A percentile compares a stretch with the other conserved stretches of the same genome.
Conservation (phyloP, 129 eudicot genomes). For the Apium graveolens region DNA sequence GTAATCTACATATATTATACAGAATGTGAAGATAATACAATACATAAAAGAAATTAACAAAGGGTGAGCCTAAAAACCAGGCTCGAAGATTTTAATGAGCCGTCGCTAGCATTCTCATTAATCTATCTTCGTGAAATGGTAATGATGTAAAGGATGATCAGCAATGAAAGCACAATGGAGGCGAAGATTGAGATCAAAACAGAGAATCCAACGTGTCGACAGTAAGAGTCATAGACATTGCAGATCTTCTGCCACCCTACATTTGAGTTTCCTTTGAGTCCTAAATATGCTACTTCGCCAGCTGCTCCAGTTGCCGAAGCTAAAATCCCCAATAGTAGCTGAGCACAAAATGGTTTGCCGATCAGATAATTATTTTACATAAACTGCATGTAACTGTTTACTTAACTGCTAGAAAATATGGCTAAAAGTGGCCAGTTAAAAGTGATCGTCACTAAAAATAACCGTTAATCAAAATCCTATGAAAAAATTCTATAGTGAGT, state of each 20-base stretch:
- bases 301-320: slow-evolving; percentile 23
- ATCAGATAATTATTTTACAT: neutral
- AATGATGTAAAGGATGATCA: slow-evolving; percentile 11
- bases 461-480: too few relatives aligned
- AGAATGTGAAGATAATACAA: neutral
- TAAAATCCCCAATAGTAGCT: slow-evolving; percentile 15
- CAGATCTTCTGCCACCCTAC: slow-evolving; percentile 13
- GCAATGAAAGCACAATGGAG: slow-evolving; percentile 11
- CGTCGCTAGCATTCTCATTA: neutral
- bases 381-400: neutral
- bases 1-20: neutral
- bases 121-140: neutral
- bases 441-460: too few relatives aligned
- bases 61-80: neutral
- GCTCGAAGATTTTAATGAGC: neutral
- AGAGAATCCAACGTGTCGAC: slow-evolving; percentile 13
- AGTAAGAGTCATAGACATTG: slow-evolving; percentile 5
- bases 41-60: neutral
- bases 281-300: slow-evolving; percentile 16
- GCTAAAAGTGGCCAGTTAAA: too few relatives aligned
- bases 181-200: slow-evolving; percentile 11
- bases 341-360: neutral
- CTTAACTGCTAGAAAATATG: too few relatives aligned
- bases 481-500: too few relatives aligned
- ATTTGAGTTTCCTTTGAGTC: slow-evolving; percentile 17